Base-by-base conservation (phyloP, 1,284 basidiomycete genomes). In the Neotropicomus parvogracilis region DNA sequence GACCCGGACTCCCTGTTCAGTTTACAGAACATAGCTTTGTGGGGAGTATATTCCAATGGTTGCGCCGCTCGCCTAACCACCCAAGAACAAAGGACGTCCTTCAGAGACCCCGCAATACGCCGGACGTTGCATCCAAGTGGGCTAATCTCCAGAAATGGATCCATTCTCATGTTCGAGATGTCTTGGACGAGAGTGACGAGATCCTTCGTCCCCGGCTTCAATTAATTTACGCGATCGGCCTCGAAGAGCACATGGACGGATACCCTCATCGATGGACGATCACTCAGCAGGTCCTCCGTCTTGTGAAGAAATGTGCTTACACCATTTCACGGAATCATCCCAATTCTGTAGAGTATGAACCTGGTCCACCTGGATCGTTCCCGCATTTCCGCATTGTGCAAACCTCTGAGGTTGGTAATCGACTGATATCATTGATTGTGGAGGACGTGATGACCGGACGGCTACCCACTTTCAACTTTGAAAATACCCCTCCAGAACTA, bases 111-210 rank as follows among this genome's bases (percentile, higher is more conserved):
- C n/a, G n/a, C n/a, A n/a, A n/a, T n/a, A n/a, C n/a, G n/a, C n/a
- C n/a, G n/a, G n/a, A n/a, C n/a, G n/a, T n/a, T n/a, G n/a, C n/a
- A n/a, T n/a, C n/a, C n/a, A n/a, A n/a, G n/a, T n/a, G n/a, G n/a
- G n/a, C n/a, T n/a, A n/a, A n/a, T n/a, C n/a, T 38, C 19, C 44
- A 45, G 5, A 14, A 2, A 4, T 45, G 29, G 11, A 11, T 45
- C 8, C 27, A 45, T 13, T 10, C 29, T 6, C 20, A 40, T 27
- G 16, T 10, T 11, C 37, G 44, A 28, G 44, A 46, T 26, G 39
- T 45, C 29, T 11, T 45, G 1, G 44, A 45, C 21, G 44, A 45
- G 44, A 32, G 44, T 12, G 44, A 45, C 19, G 36, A 45, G 1
- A 12, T 40, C 29, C 37, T 46, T 2, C 44, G 17, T 10, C 16